A percentile compares a stretch with the other conserved stretches of the same genome.
These are phyloP conservation scores for Bipolaris victoriae DNA, from an alignment of 2,329 filamentous ascomycete species.

Conservation along the genomic window DNA sequence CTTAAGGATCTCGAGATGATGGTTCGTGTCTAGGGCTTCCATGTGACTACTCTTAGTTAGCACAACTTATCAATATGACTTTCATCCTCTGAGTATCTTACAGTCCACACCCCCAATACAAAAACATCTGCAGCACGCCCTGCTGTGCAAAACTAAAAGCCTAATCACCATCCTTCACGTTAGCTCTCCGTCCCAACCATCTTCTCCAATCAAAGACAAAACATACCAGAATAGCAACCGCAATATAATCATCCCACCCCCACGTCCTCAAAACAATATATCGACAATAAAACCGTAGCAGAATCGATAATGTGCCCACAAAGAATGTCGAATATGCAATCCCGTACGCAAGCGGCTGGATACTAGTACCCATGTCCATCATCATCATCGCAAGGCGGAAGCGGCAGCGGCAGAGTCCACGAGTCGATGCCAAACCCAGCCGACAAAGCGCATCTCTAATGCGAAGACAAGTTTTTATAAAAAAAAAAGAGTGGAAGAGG, in stretches of 20 bases:
- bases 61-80: no score
- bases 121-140: slow-evolving; percentile 30
- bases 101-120: slow-evolving; percentile 18
- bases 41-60: background rate
- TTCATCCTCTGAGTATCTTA: background rate
- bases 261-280: slow-evolving; percentile 4
- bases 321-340: slow-evolving; percentile 2
- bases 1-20: background rate
- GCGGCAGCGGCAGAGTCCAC: background rate
- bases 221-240: slow-evolving; percentile 1
- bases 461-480: background rate
- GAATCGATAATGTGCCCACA: background rate
- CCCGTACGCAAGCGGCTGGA: slow-evolving; percentile 3
- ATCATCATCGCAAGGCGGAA: background rate
- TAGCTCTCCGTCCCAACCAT: background rate
- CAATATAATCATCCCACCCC: slow-evolving; percentile 11
- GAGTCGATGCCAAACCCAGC: background rate
- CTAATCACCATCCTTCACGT: background rate
- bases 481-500: background rate
- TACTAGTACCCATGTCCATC: background rate
- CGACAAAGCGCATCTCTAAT: background rate
- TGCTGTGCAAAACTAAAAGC: slow-evolving; percentile 7
- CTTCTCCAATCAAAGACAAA: no score
- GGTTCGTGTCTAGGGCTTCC: background rate
- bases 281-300: slow-evolving; percentile 10